Conservation (phyloP, 1,139 yeast genomes). For the Candida sp. region DNA sequence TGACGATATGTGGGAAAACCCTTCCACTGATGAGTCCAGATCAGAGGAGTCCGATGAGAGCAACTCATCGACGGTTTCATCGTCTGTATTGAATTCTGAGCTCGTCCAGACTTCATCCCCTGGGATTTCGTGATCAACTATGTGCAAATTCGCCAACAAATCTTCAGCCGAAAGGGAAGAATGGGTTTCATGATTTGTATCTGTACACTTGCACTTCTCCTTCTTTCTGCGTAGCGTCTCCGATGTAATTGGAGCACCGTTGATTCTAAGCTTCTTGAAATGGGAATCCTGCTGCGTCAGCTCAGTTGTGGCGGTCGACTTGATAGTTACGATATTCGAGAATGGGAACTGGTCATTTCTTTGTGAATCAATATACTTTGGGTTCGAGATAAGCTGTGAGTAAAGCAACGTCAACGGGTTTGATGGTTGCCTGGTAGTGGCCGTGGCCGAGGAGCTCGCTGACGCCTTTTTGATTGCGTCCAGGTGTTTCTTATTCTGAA, state of each 20-base stretch:
- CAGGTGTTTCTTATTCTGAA: slow-evolving; percentile 25
- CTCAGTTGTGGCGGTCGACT: slow-evolving; percentile 44
- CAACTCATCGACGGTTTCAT: slow-evolving; percentile 9
- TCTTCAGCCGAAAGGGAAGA: slow-evolving; percentile 4
- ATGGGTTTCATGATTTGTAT: neutral
- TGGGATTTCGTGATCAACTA: slow-evolving; percentile 10
- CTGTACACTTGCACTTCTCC: slow-evolving; percentile 18
- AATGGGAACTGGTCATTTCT: slow-evolving; percentile 14
- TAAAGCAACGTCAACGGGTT: slow-evolving; percentile 28
- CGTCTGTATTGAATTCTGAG: slow-evolving; percentile 26
- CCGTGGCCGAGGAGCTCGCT: neutral
- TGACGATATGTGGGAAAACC: slow-evolving; percentile 15
- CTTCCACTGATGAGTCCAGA: slow-evolving; percentile 26
- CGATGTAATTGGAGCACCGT: slow-evolving; percentile 43
- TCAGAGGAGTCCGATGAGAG: slow-evolving; percentile 30
- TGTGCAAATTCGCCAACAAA: slow-evolving; percentile 12
- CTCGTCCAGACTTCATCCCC: slow-evolving; percentile 22
- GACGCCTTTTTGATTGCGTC: slow-evolving; percentile 6
- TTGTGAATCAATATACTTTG: slow-evolving; percentile 13
- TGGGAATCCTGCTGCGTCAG: slow-evolving; percentile 42
- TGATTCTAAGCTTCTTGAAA: slow-evolving; percentile 48
- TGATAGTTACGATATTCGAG: slow-evolving; percentile 21
- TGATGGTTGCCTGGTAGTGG: slow-evolving; percentile 3
- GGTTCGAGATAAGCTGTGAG: slow-evolving; percentile 17
- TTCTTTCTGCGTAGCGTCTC: slow-evolving; percentile 21